Evolutionary conservation across 345 rosid genomes (phyloP).

Genomic region (Anastatica hierochuntica): DNA sequence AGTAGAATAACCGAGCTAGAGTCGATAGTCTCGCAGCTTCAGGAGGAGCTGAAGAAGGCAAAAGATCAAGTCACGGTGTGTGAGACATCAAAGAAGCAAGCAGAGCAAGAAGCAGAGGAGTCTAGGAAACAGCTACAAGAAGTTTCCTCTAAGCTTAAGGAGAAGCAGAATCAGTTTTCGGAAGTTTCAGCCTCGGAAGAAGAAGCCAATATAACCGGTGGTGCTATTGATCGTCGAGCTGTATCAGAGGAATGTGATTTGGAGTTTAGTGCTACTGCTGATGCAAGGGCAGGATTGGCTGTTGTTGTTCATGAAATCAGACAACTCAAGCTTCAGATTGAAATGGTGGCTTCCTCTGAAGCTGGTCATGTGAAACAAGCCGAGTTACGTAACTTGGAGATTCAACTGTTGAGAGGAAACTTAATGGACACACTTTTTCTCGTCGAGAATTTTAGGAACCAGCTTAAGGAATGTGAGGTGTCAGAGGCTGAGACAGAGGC

Average conservation of each 20-base stretch:
- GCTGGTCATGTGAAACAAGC: slow-evolving; percentile 42
- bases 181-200: no score
- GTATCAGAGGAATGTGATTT: slow-evolving; percentile 42
- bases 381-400: slow-evolving; percentile 45
- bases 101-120: slow-evolving; percentile 69
- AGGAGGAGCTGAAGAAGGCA: slow-evolving; percentile 77
- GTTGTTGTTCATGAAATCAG: slow-evolving; percentile 66
- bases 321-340: slow-evolving; percentile 57
- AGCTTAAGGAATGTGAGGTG: slow-evolving; percentile 61
- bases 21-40: slow-evolving; percentile 54
- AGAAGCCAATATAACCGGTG: slow-evolving; percentile 9
- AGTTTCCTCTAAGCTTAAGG: slow-evolving; percentile 51
- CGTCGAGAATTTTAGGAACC: slow-evolving; percentile 63
- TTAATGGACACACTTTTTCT: slow-evolving; percentile 50
- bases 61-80: slow-evolving; percentile 57
- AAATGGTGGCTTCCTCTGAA: slow-evolving; percentile 49
- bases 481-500: slow-evolving; percentile 75
- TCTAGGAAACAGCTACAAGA: slow-evolving; percentile 47
- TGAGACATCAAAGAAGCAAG: slow-evolving; percentile 46
- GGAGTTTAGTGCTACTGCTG: slow-evolving; percentile 39
- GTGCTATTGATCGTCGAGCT: slow-evolving; percentile 29
- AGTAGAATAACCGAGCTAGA: slow-evolving; percentile 78
- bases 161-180: slow-evolving; percentile 46
- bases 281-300: slow-evolving; percentile 47
- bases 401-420: slow-evolving; percentile 57